These are phyloP conservation scores for Vicia villosa DNA, from an alignment of 306 rosid species.

Conservation along the genomic window DNA sequence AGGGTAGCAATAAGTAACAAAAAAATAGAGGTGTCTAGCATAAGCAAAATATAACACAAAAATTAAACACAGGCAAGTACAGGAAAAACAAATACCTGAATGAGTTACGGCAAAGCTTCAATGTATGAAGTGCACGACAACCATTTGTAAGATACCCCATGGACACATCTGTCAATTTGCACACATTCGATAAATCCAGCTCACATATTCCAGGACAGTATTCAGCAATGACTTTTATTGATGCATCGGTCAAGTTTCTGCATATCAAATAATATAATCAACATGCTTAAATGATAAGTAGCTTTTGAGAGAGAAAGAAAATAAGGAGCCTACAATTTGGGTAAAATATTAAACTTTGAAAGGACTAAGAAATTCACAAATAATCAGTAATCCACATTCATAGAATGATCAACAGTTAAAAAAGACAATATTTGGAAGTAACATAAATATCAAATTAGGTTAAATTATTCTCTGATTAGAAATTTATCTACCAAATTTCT, in stretches of 20 bases:
- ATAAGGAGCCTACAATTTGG: conserved; percentile 2
- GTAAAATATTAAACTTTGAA: neutral
- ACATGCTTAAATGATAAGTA: conserved; percentile 21
- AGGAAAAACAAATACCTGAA: conserved; percentile 66
- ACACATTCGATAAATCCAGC: conserved; percentile 61
- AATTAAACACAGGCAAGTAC: neutral
- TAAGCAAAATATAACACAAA: neutral
- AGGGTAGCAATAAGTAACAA: conserved; percentile 7
- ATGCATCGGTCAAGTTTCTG: conserved; percentile 80
- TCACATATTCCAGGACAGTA: conserved; percentile 57
- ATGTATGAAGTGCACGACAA: conserved; percentile 60
- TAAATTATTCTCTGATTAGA: neutral
- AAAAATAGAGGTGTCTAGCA: neutral
- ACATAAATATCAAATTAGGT: neutral
- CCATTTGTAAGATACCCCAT: conserved; percentile 81
- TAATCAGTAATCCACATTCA: conserved; percentile 6
- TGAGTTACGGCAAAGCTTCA: conserved; percentile 66
- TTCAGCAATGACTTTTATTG: conserved; percentile 73
- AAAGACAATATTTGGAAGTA: neutral
- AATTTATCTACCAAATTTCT: neutral
- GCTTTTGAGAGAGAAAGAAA: conserved; percentile 18
- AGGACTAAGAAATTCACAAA: conserved; percentile 3
- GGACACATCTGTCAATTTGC: conserved; percentile 66
- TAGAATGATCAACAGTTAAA: conserved; percentile 17
- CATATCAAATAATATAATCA: conserved; percentile 41